Conservation (phyloP, 495 filamentous ascomycete genomes). For the Penicillium bialowiezense region DNA sequence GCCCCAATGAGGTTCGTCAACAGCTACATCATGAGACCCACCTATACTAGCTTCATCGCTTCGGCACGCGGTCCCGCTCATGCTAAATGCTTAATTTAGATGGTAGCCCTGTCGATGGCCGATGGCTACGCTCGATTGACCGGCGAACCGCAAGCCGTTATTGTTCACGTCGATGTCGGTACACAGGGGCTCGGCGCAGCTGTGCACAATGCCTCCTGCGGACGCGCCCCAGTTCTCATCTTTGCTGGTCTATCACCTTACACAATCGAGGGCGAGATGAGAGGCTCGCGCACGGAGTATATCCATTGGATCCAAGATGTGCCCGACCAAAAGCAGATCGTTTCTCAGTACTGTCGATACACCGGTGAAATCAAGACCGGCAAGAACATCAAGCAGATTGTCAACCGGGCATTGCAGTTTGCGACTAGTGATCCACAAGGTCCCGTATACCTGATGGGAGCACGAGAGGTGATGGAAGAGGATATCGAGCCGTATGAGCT, state of each 20-base stretch:
- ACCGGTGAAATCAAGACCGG: constrained; percentile 86
- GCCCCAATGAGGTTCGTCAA: constrained; percentile 69
- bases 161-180: constrained; percentile 95
- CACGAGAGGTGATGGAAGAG: constrained; percentile 89
- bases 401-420: constrained; percentile 86
- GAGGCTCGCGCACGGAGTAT: constrained; percentile 86
- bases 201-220: constrained; percentile 86
- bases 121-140: constrained; percentile 91
- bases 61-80: constrained; percentile 5
- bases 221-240: constrained; percentile 82
- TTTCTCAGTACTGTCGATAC: constrained; percentile 94
- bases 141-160: constrained; percentile 82
- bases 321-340: constrained; percentile 88
- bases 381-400: constrained; percentile 93
- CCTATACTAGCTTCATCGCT: neutral
- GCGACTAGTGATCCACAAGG: constrained; percentile 78
- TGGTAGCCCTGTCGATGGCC: constrained; percentile 97
- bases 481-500: constrained; percentile 81
- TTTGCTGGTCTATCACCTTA: constrained; percentile 90
- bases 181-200: constrained; percentile 90
- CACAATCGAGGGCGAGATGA: constrained; percentile 87
- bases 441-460: constrained; percentile 81
- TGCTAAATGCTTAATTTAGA: constrained; percentile 54
- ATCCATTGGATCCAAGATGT: constrained; percentile 99
- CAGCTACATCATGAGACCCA: constrained; percentile 1